Base-by-base conservation (phyloP, 495 filamentous ascomycete genomes). In the Penicillium diatomitis region DNA sequence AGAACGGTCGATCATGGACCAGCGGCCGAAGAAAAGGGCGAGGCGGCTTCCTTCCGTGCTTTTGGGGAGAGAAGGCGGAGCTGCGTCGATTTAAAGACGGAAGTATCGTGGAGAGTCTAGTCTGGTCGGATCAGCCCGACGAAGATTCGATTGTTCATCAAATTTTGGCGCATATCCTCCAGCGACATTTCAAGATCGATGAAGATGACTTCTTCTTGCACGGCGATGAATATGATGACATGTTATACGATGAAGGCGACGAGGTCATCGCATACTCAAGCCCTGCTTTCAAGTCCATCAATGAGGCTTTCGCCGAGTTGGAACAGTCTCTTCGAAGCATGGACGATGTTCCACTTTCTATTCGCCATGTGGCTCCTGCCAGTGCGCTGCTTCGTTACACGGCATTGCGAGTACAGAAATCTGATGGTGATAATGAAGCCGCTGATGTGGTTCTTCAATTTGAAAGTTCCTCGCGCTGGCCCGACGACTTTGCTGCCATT, bases 381-480 rank as follows among this genome's bases (percentile, higher is more conserved):
- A 81, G 81, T 49, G 62, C 89, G 8, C 76, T 84, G 44, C 71
- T 95, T 6, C 81, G 91, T 41, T 90, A 84, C 54, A 69, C 89
- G 4, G 86, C 87, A 0, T 64, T 85, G 45, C 70, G 55, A 44
- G 47, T 63, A 70, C 30, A 61, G 60, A 20, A 80, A 6, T 36
- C 55, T 2, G 50, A 59, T 12, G 62, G 58, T 44, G 51, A 61
- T 3, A 63, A 62, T 30, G 57, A 60, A 29, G 76, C 80, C 3
- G 77, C 80, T 38, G 82, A 91, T 47, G 72, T 90, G 44, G 73
- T 87, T 34, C 74, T 98, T 28, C 90, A 91, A 53, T 96, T 98
- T 56, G 92, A 98, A 69, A 87, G 86, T 32, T 97, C 94, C 4
- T 81, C 80, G 7, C 84, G 90, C 48, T 98, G 92, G 92, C 94